Evolutionary conservation across 1,284 basidiomycete species (phyloP).

Genomic region (Cutaneotrichosporon daszewskae): DNA sequence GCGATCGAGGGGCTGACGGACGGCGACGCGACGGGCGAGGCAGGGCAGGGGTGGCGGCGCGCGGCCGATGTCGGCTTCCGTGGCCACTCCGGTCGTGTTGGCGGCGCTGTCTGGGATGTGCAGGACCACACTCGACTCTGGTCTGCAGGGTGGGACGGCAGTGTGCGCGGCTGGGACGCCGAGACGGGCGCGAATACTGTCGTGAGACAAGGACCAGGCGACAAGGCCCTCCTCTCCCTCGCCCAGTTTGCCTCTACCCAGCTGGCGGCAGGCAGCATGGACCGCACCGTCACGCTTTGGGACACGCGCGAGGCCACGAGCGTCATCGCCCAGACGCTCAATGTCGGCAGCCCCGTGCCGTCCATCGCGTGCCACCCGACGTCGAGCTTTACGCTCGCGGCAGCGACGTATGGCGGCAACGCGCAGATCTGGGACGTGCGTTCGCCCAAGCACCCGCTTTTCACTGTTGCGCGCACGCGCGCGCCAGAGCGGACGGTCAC

Average conservation of each 20-base stretch:
- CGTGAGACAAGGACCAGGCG: constrained; percentile 47
- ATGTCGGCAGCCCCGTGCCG: constrained; percentile 62
- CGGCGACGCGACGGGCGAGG: constrained; percentile 33
- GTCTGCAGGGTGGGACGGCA: constrained; percentile 51
- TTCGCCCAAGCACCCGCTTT: constrained; percentile 55
- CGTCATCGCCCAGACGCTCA: constrained; percentile 54
- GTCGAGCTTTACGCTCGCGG: constrained; percentile 64
- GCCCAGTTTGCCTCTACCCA: constrained; percentile 48
- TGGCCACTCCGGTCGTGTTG: constrained; percentile 44
- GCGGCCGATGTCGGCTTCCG: constrained; percentile 38
- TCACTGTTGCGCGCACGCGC: constrained; percentile 38
- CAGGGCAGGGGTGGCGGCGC: constrained; percentile 40
- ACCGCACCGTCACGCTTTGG: constrained; percentile 52
- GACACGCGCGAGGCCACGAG: constrained; percentile 49
- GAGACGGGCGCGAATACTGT: constrained; percentile 43
- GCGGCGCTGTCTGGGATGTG: constrained; percentile 41
- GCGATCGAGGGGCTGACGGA: constrained; percentile 48
- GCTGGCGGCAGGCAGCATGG: constrained; percentile 51
- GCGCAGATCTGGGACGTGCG: constrained; percentile 83
- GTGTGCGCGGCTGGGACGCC: constrained; percentile 51
- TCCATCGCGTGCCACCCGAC: constrained; percentile 58
- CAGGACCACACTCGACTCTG: constrained; percentile 31
- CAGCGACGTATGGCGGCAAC: constrained; percentile 75
- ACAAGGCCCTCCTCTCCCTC: constrained; percentile 49
- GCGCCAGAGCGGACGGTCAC: constrained; percentile 34